phyloP scores from a whole-genome alignment of 1,284 basidiomycete species.

The Cryptococcus deneoformans region DNA sequence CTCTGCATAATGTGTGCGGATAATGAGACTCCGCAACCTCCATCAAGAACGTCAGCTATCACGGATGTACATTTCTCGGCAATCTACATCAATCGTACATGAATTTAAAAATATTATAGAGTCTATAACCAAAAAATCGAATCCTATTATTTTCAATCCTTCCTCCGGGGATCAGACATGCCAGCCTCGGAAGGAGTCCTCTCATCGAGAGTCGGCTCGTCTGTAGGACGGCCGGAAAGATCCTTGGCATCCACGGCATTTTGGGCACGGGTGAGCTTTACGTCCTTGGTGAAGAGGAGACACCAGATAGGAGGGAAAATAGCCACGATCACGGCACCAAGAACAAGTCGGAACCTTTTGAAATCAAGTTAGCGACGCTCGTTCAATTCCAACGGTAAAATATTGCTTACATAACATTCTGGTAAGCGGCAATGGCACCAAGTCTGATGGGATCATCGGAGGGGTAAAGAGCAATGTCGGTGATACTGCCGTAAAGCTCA shows the following conservation, averaged over 20 bases:
- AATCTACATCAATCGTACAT: no score
- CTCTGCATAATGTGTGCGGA: no score
- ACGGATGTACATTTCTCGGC: no score
- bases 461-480: slow-evolving; percentile 48
- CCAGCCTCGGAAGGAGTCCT: slow-evolving; percentile 2
- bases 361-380: background rate
- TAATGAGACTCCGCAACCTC: no score
- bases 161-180: background rate
- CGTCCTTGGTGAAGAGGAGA: slow-evolving; percentile 44
- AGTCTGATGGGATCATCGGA: slow-evolving; percentile 57
- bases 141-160: no score
- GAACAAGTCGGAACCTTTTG: slow-evolving; percentile 33
- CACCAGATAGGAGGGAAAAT: slow-evolving; percentile 40
- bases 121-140: no score
- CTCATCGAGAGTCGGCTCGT: slow-evolving; percentile 8
- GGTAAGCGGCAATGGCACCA: slow-evolving; percentile 56
- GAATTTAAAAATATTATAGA: no score
- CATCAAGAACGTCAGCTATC: no score
- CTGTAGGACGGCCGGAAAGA: slow-evolving; percentile 25
- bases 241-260: slow-evolving; percentile 50
- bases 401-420: slow-evolving; percentile 37
- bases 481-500: slow-evolving; percentile 58
- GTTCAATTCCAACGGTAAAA: background rate
- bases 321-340: slow-evolving; percentile 42
- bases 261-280: slow-evolving; percentile 51